These are phyloP conservation scores for Camellia granthamiana DNA, from an alignment of 148 eudicot species.

Conservation along the genomic window DNA sequence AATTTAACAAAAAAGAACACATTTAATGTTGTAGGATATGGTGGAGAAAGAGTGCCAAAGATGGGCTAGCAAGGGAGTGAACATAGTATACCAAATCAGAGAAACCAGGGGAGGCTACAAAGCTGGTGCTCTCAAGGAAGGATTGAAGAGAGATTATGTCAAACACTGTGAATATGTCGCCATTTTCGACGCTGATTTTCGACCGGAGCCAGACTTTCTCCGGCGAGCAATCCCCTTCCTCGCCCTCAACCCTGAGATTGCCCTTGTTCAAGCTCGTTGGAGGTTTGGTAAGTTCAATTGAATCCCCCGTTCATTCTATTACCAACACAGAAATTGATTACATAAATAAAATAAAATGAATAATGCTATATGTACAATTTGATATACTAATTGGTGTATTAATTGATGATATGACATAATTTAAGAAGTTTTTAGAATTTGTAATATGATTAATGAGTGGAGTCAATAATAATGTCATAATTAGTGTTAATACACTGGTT, in stretches of 20 bases:
- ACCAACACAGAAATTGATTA: too few relatives aligned
- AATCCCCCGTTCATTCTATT: too few relatives aligned
- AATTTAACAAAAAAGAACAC: not conserved
- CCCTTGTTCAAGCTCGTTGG: conserved; percentile 91
- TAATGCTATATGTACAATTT: too few relatives aligned
- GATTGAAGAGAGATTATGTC: conserved; percentile 65
- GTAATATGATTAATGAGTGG: too few relatives aligned
- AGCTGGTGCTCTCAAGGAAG: conserved; percentile 92
- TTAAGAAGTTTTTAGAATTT: too few relatives aligned
- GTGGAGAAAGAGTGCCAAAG: conserved; percentile 77
- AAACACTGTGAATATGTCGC: conserved; percentile 78
- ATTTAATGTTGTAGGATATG: conserved; percentile 48
- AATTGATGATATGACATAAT: too few relatives aligned
- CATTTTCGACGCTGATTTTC: conserved; percentile 89
- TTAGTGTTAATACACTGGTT: too few relatives aligned
- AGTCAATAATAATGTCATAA: too few relatives aligned
- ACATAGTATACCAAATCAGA: conserved; percentile 75
- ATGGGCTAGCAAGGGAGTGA: conserved; percentile 84
- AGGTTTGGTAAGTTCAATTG: conserved; percentile 62
- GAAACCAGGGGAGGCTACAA: conserved; percentile 80
- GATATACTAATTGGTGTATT: too few relatives aligned
- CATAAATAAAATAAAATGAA: too few relatives aligned
- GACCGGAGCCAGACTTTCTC: conserved; percentile 83
- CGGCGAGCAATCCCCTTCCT: conserved; percentile 69
- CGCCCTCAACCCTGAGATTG: conserved; percentile 61